Evolutionary conservation across 2,329 filamentous ascomycete species (phyloP), one percentile per base, ranked within the genome.

Genomic region (Talaromyces funiculosus): DNA sequence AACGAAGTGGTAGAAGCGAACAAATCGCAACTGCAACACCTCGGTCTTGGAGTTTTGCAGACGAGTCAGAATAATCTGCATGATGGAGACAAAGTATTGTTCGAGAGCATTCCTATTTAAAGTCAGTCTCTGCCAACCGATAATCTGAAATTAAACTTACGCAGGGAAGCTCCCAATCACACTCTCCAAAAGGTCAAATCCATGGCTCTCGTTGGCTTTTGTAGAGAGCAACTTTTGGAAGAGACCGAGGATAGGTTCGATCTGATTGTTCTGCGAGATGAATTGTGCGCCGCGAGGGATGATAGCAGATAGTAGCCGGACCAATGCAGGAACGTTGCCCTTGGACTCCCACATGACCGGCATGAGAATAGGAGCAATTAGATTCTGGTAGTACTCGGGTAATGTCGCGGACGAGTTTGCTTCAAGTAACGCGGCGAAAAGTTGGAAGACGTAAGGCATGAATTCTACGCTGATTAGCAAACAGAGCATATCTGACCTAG

Each of bases 371-470:
- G 91, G 90, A 0, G 81, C 82, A 43, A 97, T 84, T 49, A 99
- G 80, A 6, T 84, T 83, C 73, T 90, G 87, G 80, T 95, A 97
- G 71, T 91, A 89, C 26, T 86, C 84, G 2, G 92, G 90, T 31
- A 97, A 81, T 8, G 88, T 82, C n/a, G 85, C 88, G 0, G 87
- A 83, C 0, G 90, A 89, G 68, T 94, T 93, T 7, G 89, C 86
- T 75, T 97, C 93, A 3, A 99, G 83, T 14, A 99, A 84, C 57
- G 93, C 90, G 2, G 93, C 90, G 64, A 97, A 90, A 37, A 99
- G 84, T 73, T 99, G 94, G 81, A 99, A 96, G 58, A 97, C 87
- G 68, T 97, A 99, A 4, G 93, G 94, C 71, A 91, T 88, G 72
- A 99, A 99, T 77, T 99, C 94, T 88, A 65, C 14, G 10, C 42